A percentile compares a stretch with the other conserved stretches of the same genome.
Conservation (phyloP, 176 grass and related monocot genomes). For the Bromus sterilis region DNA sequence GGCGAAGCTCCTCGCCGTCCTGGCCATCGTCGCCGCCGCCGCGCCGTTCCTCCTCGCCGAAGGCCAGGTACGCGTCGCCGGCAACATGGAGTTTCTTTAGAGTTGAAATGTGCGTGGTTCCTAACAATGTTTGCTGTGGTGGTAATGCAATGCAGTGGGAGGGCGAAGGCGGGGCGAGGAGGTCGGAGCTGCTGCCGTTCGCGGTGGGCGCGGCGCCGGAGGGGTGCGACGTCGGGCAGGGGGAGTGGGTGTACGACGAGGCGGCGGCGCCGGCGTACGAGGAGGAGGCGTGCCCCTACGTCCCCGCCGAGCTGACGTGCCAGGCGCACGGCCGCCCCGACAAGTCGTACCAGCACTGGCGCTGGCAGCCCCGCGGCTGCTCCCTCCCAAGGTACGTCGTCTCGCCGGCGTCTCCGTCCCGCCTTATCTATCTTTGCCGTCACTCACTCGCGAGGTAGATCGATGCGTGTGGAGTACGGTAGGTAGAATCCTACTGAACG, state of each 20-base stretch:
- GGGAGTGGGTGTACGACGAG: conserved; percentile 81
- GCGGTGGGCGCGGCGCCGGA: conserved; percentile 33
- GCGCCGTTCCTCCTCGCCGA: conserved; percentile 1
- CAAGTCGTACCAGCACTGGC: conserved; percentile 66
- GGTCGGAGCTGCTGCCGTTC: conserved; percentile 41
- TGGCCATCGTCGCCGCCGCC: conserved; percentile 26
- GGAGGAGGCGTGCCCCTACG: conserved; percentile 89
- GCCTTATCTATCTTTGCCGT: neutral
- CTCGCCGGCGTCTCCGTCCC: neutral
- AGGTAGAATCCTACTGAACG: neutral
- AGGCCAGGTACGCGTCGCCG: conserved; percentile 12
- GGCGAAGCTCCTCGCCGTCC: conserved; percentile 8
- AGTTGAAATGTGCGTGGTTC: neutral
- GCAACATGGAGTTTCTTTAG: neutral
- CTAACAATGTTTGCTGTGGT: neutral
- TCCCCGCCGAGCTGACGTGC: conserved; percentile 81
- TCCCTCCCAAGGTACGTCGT: conserved; percentile 60
- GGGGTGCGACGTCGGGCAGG: conserved; percentile 51
- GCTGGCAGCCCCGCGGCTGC: conserved; percentile 73
- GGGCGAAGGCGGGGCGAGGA: neutral
- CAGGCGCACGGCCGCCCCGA: conserved; percentile 79
- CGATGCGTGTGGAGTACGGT: neutral
- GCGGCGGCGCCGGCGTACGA: conserved; percentile 48
- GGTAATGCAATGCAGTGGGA: conserved; percentile 18
- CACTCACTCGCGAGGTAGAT: neutral